phyloP scores from a whole-genome alignment of 75 land plant species.

The Adiantum capillusveneris region DNA sequence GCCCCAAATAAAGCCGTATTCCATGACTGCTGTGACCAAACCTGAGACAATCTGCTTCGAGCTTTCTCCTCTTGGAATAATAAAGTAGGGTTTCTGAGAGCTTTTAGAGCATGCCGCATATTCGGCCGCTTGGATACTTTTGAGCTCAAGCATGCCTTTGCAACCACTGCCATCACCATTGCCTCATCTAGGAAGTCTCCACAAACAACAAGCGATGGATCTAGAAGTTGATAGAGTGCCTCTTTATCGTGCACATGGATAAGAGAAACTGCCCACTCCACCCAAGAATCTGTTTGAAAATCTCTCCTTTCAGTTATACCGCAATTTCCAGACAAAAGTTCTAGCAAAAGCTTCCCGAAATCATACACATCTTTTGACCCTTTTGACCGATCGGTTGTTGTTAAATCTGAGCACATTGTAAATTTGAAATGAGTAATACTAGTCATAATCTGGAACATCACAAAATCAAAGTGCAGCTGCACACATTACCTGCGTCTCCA shows the following conservation, averaged over 20 bases:
- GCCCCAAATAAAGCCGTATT: slow-evolving; percentile 12
- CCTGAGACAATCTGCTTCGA: background rate
- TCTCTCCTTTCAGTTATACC: slow-evolving; percentile 7
- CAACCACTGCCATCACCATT: slow-evolving; percentile 25
- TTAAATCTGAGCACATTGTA: background rate
- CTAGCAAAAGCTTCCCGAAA: slow-evolving; percentile 27
- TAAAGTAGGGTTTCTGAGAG: slow-evolving; percentile 19
- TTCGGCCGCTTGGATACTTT: slow-evolving; percentile 19
- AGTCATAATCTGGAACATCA: background rate
- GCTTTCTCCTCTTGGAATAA: slow-evolving; percentile 7
- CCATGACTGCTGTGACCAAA: slow-evolving; percentile 12
- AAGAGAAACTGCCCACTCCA: slow-evolving; percentile 17
- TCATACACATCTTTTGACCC: slow-evolving; percentile 17
- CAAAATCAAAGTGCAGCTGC: too few relatives aligned
- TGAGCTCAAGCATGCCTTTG: slow-evolving; percentile 21
- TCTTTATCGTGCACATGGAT: slow-evolving; percentile 22
- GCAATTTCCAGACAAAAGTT: slow-evolving; percentile 15
- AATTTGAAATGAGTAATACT: background rate
- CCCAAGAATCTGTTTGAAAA: slow-evolving; percentile 9
- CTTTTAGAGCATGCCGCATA: slow-evolving; percentile 20
- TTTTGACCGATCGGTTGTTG: slow-evolving; percentile 1
- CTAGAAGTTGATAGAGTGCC: slow-evolving; percentile 10
- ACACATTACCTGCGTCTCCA: slow-evolving; percentile 16
- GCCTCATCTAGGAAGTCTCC: slow-evolving; percentile 29
- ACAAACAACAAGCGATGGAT: slow-evolving; percentile 26